Evolutionary conservation across 23 red algal species (phyloP), one percentile per base, ranked within the genome.

Genomic region (Gracilaria domingensis): DNA sequence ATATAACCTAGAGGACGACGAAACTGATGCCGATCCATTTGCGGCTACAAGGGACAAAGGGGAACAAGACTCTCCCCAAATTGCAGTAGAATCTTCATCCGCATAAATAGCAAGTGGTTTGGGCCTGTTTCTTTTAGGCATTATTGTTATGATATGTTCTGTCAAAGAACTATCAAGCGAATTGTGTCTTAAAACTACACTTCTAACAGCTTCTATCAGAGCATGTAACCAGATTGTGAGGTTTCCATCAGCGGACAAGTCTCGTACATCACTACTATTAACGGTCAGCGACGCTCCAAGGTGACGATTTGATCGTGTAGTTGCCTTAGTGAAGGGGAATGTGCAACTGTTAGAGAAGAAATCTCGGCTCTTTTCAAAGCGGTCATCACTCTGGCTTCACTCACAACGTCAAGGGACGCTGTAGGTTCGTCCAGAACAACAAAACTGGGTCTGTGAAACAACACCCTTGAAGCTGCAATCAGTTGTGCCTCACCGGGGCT

Each of bases 1-100:
- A 75, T 99, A 99, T 39, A 83, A 86, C 26, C 24, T 96, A 47
- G 95, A 96, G 36, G 95, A 96, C 47, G 82, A 87, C 9, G 88
- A 93, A 11, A 91, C 85, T 38, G 90, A 95, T 26, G 71, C 37
- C 1, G 90, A 91, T 28, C 84, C 86, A 1, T 79, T 81, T 76
- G 73, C 86, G 11, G 49, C 33, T 14, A 47, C 70, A 26, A 77
- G 38, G 51, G 67, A 59, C 6, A 65, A 82, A 23, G 12, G 55
- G 21, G 36, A 62, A 62, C 24, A n/a, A 24, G 49, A 56, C 37
- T 4, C 45, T 36, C 79, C 53, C 30, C 4, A 82, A 60, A 21
- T 53, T n/a, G 24, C 50, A 30, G 21, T n/a, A 26, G 72, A 77
- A 50, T 28, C 72, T 25, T 42, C 72, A 77, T 77, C 72, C 39